Percentiles rank a stretch among this genome's conserved stretches.
Evolutionary conservation across 148 eudicot genomes (phyloP).

Genomic region (Amaranthus hypochondriacus): DNA sequence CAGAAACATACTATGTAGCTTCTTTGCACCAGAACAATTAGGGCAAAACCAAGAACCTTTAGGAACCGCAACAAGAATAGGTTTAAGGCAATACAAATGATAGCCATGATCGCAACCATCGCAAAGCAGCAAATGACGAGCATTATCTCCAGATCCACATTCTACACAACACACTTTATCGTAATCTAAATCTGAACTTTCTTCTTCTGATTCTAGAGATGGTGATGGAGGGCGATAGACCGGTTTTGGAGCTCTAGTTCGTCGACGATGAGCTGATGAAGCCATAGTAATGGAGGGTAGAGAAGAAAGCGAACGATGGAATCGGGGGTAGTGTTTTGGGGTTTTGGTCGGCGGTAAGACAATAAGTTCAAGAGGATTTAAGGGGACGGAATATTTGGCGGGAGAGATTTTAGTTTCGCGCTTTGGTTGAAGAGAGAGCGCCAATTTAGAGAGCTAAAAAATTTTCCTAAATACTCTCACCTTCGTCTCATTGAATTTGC

Average conservation of each 20-base stretch:
- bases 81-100: slow-evolving; percentile 75
- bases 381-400: no score
- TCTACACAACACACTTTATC: slow-evolving; percentile 47
- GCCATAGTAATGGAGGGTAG: slow-evolving; percentile 8
- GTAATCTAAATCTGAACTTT: slow-evolving; percentile 26
- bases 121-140: slow-evolving; percentile 51
- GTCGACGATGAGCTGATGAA: slow-evolving; percentile 21
- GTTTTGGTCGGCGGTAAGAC: no score
- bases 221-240: slow-evolving; percentile 14
- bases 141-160: slow-evolving; percentile 60
- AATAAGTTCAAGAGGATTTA: no score
- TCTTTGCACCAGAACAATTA: slow-evolving; percentile 36
- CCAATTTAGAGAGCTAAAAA: no score
- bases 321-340: background rate
- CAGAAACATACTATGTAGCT: slow-evolving; percentile 37
- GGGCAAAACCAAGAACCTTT: slow-evolving; percentile 73
- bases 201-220: slow-evolving; percentile 9
- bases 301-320: background rate
- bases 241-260: slow-evolving; percentile 50
- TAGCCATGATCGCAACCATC: slow-evolving; percentile 77
- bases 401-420: no score
- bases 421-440: no score
- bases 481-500: no score
- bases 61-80: slow-evolving; percentile 72
- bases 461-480: no score